Percentiles rank a stretch among this genome's conserved stretches.
Conservation (phyloP, 2,329 filamentous ascomycete species). For the Tothia fuscella region DNA sequence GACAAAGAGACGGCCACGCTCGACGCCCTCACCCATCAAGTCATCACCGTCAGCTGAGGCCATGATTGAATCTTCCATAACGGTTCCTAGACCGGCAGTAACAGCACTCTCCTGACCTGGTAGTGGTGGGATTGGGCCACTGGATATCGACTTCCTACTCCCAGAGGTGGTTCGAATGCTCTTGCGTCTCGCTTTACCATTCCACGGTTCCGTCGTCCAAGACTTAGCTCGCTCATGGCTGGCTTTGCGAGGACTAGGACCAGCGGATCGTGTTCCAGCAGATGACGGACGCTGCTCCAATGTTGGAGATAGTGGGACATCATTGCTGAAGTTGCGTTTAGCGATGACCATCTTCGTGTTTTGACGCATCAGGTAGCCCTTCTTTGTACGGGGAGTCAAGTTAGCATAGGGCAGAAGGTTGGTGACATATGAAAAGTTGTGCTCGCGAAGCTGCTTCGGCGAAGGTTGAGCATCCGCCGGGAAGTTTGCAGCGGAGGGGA, state of each 20-base stretch:
- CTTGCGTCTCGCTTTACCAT: conserved; percentile 60
- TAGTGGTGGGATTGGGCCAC: conserved; percentile 64
- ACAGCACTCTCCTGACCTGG: conserved; percentile 81
- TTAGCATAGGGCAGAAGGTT: conserved; percentile 27
- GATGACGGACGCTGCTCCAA: conserved; percentile 23
- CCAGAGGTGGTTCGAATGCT: conserved; percentile 47
- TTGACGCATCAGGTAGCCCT: conserved; percentile 95
- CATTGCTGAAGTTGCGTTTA: conserved; percentile 55
- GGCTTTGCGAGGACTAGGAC: conserved; percentile 62
- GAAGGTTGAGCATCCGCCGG: not conserved
- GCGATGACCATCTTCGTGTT: conserved; percentile 95
- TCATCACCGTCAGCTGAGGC: conserved; percentile 39
- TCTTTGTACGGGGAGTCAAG: conserved; percentile 52
- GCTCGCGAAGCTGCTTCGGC: not conserved
- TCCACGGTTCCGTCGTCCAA: conserved; percentile 97
- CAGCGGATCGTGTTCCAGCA: conserved; percentile 45
- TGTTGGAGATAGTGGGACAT: conserved; percentile 36
- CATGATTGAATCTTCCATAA: conserved; percentile 55
- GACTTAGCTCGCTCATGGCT: conserved; percentile 61
- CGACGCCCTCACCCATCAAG: conserved; percentile 57
- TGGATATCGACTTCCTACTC: conserved; percentile 32
- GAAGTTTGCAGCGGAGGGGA: conserved; percentile 5
- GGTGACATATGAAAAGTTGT: not conserved
- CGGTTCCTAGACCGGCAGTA: conserved; percentile 46
- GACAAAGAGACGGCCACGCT: conserved; percentile 85